A percentile compares a stretch with the other conserved stretches of the same genome.
Conservation (phyloP, 192 early-diverging fungal genomes). For the Spizellomyces sp. region DNA sequence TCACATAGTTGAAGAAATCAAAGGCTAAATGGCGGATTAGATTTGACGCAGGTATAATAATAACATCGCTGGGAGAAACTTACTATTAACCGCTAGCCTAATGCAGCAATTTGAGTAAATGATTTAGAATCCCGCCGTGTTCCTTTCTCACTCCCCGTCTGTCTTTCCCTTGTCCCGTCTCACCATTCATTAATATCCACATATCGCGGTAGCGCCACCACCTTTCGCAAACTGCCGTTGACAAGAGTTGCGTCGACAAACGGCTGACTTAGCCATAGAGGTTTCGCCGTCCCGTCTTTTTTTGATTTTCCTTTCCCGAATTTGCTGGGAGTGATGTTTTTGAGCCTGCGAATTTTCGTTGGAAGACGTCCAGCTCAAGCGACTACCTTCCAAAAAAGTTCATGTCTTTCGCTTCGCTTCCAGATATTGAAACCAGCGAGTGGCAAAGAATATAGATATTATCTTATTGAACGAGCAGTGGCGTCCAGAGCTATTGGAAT, state of each 20-base stretch:
- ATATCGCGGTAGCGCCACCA: slow-evolving; percentile 87
- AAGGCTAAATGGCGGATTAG: slow-evolving; percentile 45
- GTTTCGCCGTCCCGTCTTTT: slow-evolving; percentile 32
- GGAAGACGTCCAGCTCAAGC: neutral
- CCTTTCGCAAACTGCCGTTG: slow-evolving; percentile 88
- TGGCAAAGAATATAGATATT: too few species aligned
- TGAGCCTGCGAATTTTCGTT: neutral
- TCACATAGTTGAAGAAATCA: slow-evolving; percentile 93
- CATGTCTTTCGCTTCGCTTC: slow-evolving; percentile 3
- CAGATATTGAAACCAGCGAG: too few species aligned
- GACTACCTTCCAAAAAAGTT: slow-evolving; percentile 41
- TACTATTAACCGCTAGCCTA: slow-evolving; percentile 44
- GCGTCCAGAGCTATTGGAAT: too few species aligned
- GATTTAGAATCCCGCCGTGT: neutral
- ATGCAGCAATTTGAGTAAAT: neutral
- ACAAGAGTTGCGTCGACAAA: slow-evolving; percentile 81
- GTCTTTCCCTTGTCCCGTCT: slow-evolving; percentile 17
- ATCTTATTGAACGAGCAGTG: too few species aligned
- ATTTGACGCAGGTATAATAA: neutral
- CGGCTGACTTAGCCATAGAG: slow-evolving; percentile 39
- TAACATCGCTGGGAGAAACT: neutral
- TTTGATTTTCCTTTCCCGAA: slow-evolving; percentile 33
- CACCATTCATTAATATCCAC: slow-evolving; percentile 95
- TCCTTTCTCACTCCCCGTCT: neutral
- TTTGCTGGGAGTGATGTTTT: slow-evolving; percentile 13